Base-by-base conservation (phyloP, 163 green algal species). In the Chlorella variabilis region DNA sequence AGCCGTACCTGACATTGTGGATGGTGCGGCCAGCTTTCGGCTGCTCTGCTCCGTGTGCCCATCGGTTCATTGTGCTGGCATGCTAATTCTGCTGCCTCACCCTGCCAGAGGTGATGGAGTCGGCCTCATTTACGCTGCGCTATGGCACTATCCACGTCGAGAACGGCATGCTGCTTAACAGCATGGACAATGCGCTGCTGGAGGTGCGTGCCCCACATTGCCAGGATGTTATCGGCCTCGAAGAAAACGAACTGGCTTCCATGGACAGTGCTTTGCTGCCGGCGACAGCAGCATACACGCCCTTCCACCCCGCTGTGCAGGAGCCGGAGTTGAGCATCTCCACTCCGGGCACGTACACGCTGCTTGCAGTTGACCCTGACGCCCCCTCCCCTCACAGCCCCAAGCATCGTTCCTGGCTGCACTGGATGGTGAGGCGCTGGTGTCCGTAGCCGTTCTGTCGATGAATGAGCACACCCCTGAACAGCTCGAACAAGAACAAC, bases 351-450 rank as follows among this genome's bases (percentile, higher is more conserved):
- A 87, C 83, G 29, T 87, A 81, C 80, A 87, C 83, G 0, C 83
- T 87, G 41, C 21, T 87, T 61, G n/a, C 75, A 58, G 83, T 87
- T 56, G 83, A 87, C 45, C 77, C 83, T 21, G 83, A 87, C 71
- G 71, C 80, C 0, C 83, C 83, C 66, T 69, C 62, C 6, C 83
- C 83, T 8, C 23, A 42, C 34, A 39, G 41, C 18, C 83, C 83
- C 39, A 86, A 85, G 70, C 59, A 82, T 38, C 59, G 83, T 13
- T 78, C 33, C 36, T 87, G 80, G 77, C 59, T 84, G 68, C 83
- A 86, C 58, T 87, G 83, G 83, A 38, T 87, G 54, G 83, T 84
- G 49, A 41, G 68, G 39, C 27, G 20, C 23, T 27, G n/a, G n/a
- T n/a, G n/a, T n/a, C n/a, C n/a, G n/a, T n/a, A n/a, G n/a, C n/a